A percentile compares a stretch with the other conserved stretches of the same genome.
Evolutionary conservation across 441 rosid genomes (phyloP).

Genomic region (Theobroma grandiflorum): DNA sequence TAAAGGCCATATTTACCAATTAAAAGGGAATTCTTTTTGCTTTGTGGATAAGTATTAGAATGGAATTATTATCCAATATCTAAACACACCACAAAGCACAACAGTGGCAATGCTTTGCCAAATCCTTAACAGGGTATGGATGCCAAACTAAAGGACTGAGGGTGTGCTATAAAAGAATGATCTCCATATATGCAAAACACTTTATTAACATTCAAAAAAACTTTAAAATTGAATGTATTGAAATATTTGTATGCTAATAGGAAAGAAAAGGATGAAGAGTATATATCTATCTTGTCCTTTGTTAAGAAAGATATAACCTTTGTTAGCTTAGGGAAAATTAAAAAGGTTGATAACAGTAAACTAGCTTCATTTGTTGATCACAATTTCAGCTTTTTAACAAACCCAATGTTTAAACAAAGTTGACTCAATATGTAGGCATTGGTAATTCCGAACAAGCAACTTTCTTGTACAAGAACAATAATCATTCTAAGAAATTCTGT

Average conservation of each 20-base stretch:
- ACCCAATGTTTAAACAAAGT: slow-evolving; percentile 27
- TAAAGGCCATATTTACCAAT: not conserved
- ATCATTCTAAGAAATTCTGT: slow-evolving; percentile 27
- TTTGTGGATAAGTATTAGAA: not conserved
- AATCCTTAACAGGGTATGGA: not conserved
- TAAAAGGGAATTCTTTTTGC: not conserved
- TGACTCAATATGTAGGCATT: slow-evolving; percentile 31
- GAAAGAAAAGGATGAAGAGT: not conserved
- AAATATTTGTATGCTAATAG: not conserved
- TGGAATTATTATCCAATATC: not conserved
- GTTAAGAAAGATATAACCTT: not conserved
- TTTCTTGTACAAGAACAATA: slow-evolving; percentile 40
- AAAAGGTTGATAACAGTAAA: slow-evolving; percentile 27
- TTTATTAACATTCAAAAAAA: too few relatives aligned
- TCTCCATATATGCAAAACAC: too few relatives aligned
- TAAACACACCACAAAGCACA: not conserved
- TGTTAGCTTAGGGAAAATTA: not conserved
- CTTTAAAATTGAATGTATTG: not conserved
- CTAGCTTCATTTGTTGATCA: slow-evolving; percentile 40
- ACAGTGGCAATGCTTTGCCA: not conserved
- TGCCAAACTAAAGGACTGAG: not conserved
- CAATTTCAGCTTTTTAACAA: slow-evolving; percentile 26
- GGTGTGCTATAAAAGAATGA: too few relatives aligned
- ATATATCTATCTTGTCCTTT: not conserved
- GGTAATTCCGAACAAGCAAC: slow-evolving; percentile 37